Conservation (phyloP, 345 rosid genomes). For the Anacardium occidentale region DNA sequence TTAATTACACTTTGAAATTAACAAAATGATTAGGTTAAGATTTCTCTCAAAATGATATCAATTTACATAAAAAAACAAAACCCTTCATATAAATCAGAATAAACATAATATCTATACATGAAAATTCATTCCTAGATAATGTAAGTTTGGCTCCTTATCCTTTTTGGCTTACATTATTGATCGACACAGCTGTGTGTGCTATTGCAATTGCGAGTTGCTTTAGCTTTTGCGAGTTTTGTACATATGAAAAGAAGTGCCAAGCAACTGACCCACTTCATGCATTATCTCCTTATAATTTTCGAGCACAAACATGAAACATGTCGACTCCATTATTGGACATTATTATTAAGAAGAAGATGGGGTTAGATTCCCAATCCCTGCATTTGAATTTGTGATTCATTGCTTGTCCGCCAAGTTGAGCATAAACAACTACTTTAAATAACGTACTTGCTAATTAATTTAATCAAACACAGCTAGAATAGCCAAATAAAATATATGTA, state of each 20-base stretch:
- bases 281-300: not conserved
- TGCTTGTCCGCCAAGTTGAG: conserved; percentile 16
- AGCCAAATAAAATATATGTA: no score
- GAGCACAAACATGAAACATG: not conserved
- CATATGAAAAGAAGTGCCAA: not conserved
- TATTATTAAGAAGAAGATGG: not conserved
- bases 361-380: not conserved
- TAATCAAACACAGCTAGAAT: not conserved
- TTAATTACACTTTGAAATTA: not conserved
- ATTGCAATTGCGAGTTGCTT: conserved; percentile 12
- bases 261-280: not conserved
- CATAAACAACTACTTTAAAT: no score
- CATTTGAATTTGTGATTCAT: not conserved
- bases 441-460: no score
- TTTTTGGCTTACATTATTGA: conserved; percentile 6
- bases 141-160: no score
- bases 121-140: no score
- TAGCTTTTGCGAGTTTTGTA: no score
- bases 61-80: not conserved
- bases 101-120: not conserved
- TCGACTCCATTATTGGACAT: not conserved
- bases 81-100: not conserved
- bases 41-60: not conserved
- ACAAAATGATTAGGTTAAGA: no score
- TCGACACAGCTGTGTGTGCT: not conserved